phyloP scores from a whole-genome alignment of 352 stramenopile species.

The Pythium brachiatum region DNA sequence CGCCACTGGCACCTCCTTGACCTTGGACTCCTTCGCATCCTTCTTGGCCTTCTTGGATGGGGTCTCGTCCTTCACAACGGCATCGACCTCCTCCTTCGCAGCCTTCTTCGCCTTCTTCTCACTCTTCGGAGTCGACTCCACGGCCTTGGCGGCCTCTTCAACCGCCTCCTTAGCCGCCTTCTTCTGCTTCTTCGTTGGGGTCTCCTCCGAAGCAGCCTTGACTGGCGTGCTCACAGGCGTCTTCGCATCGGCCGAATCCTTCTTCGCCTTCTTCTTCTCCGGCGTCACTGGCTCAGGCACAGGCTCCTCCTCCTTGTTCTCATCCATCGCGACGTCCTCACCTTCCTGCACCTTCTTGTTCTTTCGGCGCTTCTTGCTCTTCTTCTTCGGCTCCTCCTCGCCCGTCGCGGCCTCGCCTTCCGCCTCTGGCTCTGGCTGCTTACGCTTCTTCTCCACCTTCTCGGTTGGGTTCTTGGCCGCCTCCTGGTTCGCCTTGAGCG shows the following conservation, averaged over 20 bases:
- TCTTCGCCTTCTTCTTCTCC: conserved; percentile 23
- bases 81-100: conserved; percentile 12
- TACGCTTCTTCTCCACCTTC: conserved; percentile 28
- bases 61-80: neutral
- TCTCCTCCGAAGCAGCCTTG: conserved; percentile 12
- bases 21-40: conserved; percentile 20
- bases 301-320: conserved; percentile 21
- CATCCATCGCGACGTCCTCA: conserved; percentile 12
- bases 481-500: conserved; percentile 53
- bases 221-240: conserved; percentile 28
- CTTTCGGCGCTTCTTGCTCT: conserved; percentile 46
- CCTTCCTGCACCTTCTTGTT: conserved; percentile 40
- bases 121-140: conserved; percentile 12
- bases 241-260: neutral
- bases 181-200: conserved; percentile 21
- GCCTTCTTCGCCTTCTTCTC: conserved; percentile 8
- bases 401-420: conserved; percentile 3
- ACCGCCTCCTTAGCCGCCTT: conserved; percentile 1
- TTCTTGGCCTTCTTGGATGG: conserved; percentile 18
- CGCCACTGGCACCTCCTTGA: conserved; percentile 9
- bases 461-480: conserved; percentile 19
- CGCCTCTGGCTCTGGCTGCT: conserved; percentile 18
- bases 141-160: conserved; percentile 6
- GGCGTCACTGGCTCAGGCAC: conserved; percentile 6
- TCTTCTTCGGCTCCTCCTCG: conserved; percentile 16